Evolutionary conservation across 352 stramenopile species (phyloP).

Genomic region (Phytophthora tentaculata): DNA sequence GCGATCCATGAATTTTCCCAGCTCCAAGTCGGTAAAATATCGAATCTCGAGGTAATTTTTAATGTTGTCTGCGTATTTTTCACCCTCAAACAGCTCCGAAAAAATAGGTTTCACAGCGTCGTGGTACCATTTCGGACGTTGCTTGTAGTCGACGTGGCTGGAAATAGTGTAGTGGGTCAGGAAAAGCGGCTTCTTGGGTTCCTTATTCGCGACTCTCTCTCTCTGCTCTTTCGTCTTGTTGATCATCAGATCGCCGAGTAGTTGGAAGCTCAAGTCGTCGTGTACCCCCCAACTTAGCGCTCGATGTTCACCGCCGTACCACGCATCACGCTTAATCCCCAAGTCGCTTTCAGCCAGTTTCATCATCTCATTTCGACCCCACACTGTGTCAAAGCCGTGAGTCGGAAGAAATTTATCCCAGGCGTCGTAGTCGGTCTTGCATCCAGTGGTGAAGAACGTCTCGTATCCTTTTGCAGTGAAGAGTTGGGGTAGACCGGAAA

Average conservation of each 20-base stretch:
- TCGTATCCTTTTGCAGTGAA: slow-evolving; percentile 62
- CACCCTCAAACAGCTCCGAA: slow-evolving; percentile 1
- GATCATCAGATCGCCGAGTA: slow-evolving; percentile 11
- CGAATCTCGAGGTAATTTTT: slow-evolving; percentile 11
- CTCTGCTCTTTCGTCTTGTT: slow-evolving; percentile 11
- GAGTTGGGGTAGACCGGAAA: slow-evolving; percentile 55
- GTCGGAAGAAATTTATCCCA: slow-evolving; percentile 54
- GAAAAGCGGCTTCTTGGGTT: slow-evolving; percentile 5
- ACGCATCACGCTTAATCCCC: slow-evolving; percentile 1
- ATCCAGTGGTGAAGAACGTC: slow-evolving; percentile 54
- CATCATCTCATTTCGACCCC: slow-evolving; percentile 15
- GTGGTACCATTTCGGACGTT: slow-evolving; percentile 13
- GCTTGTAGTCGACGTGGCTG: slow-evolving; percentile 5
- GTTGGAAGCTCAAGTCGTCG: slow-evolving; percentile 11
- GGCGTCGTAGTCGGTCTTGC: slow-evolving; percentile 50
- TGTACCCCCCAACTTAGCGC: slow-evolving; percentile 7
- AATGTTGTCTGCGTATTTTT: slow-evolving; percentile 5
- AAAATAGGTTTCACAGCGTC: slow-evolving; percentile 6
- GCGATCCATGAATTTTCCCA: slow-evolving; percentile 18
- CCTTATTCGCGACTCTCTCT: background rate
- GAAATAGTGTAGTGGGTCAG: slow-evolving; percentile 13
- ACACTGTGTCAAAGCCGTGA: slow-evolving; percentile 61
- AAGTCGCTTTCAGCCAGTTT: slow-evolving; percentile 7
- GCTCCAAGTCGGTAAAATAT: slow-evolving; percentile 12
- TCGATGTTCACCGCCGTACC: slow-evolving; percentile 4